Conservation (phyloP, 495 filamentous ascomycete species). For the Aspergillus leporis region DNA sequence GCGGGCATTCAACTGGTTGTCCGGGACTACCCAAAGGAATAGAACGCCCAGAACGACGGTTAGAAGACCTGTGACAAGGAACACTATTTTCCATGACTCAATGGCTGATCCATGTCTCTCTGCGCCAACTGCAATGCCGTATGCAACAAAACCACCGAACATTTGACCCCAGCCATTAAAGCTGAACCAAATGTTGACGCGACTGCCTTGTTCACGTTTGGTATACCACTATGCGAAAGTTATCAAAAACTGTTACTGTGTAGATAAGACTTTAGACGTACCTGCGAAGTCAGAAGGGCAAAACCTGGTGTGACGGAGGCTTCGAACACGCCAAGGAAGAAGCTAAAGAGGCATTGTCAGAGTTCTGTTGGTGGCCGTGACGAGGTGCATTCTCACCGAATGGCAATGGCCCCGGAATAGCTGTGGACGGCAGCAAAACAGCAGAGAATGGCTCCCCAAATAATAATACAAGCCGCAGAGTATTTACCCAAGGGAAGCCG, state of each 20-base stretch:
- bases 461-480: constrained; percentile 54
- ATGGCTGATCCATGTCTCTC: constrained; percentile 52
- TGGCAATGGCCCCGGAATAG: constrained; percentile 51
- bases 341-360: constrained; percentile 16
- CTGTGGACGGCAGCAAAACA: constrained; percentile 53
- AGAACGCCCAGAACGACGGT: constrained; percentile 57
- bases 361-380: not conserved
- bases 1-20: constrained; percentile 67
- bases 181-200: constrained; percentile 63
- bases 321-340: constrained; percentile 63
- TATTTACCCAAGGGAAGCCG: constrained; percentile 61
- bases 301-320: constrained; percentile 65
- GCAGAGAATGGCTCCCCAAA: constrained; percentile 58
- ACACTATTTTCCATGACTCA: constrained; percentile 67
- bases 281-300: constrained; percentile 59
- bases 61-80: constrained; percentile 64
- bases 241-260: not conserved
- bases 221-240: constrained; percentile 55
- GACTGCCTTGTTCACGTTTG: constrained; percentile 56
- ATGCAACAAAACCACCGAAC: constrained; percentile 62
- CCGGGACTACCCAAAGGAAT: constrained; percentile 65
- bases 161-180: constrained; percentile 64
- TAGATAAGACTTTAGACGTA: constrained; percentile 8
- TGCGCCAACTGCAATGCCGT: constrained; percentile 63
- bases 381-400: constrained; percentile 37